These are phyloP conservation scores for Xylaria telfairii DNA, from an alignment of 495 filamentous ascomycete genomes.

Conservation along the genomic window DNA sequence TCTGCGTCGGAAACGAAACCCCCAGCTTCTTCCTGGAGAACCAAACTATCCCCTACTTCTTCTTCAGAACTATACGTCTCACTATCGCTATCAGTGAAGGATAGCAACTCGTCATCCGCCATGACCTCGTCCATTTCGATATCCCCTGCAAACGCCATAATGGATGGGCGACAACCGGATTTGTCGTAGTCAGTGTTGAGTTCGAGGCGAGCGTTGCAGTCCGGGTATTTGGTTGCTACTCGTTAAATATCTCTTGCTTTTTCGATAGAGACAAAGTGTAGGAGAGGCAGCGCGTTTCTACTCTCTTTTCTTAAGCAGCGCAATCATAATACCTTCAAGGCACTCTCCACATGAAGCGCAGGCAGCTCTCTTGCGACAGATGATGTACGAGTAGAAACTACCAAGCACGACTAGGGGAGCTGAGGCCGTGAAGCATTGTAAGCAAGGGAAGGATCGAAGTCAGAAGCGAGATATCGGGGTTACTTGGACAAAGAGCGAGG, in stretches of 20 bases:
- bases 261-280: background rate
- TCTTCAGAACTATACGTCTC: background rate
- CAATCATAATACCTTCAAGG: conserved; percentile 16
- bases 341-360: background rate
- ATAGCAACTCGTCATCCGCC: background rate
- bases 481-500: conserved; percentile 16
- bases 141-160: conserved; percentile 13
- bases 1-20: background rate
- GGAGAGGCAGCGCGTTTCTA: background rate
- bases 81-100: background rate
- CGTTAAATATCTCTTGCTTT: background rate
- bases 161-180: background rate
- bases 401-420: conserved; percentile 1
- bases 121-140: background rate
- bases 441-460: conserved; percentile 8
- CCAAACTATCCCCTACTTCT: background rate
- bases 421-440: conserved; percentile 14
- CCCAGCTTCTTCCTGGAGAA: background rate
- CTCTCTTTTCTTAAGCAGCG: conserved; percentile 8
- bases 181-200: background rate
- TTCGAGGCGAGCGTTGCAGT: background rate
- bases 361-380: background rate
- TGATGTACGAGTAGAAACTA: background rate
- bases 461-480: conserved; percentile 19
- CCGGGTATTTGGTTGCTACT: background rate